A percentile compares a stretch with the other conserved stretches of the same genome.
These are phyloP conservation scores for Hygrophorus pudorinus DNA, from an alignment of 768 basidiomycete species.

Conservation along the genomic window DNA sequence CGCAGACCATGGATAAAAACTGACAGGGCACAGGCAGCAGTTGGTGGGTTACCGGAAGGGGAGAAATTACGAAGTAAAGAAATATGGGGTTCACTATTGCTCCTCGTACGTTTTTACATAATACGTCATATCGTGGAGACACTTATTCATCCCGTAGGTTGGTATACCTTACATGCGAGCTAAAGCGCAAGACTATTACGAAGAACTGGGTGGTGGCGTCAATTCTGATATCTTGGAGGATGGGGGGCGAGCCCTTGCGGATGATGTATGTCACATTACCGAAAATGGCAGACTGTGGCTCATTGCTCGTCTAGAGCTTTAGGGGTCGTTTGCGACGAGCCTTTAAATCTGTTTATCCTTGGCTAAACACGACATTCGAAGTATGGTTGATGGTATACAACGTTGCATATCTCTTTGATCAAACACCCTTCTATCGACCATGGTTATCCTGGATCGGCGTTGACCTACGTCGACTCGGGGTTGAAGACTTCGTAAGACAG, in stretches of 20 bases:
- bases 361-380: slow-evolving; percentile 69
- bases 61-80: slow-evolving; percentile 61
- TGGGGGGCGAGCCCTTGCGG: slow-evolving; percentile 34
- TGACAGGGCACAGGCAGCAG: slow-evolving; percentile 56
- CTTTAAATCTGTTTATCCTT: slow-evolving; percentile 77
- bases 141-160: slow-evolving; percentile 38
- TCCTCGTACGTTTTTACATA: slow-evolving; percentile 44
- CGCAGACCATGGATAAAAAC: slow-evolving; percentile 62
- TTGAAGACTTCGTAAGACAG: slow-evolving; percentile 65
- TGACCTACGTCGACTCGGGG: slow-evolving; percentile 67
- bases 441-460: slow-evolving; percentile 85
- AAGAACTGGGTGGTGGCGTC: slow-evolving; percentile 77
- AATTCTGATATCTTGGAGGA: slow-evolving; percentile 58
- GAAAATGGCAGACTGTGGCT: slow-evolving; percentile 2
- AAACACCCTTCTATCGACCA: slow-evolving; percentile 78
- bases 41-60: slow-evolving; percentile 51
- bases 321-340: slow-evolving; percentile 42
- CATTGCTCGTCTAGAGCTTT: slow-evolving; percentile 30
- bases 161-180: slow-evolving; percentile 84
- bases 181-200: slow-evolving; percentile 85
- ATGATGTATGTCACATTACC: slow-evolving; percentile 34
- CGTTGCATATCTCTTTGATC: slow-evolving; percentile 83
- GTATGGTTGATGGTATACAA: slow-evolving; percentile 79
- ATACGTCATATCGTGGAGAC: not conserved
- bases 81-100: slow-evolving; percentile 65